Conservation (phyloP, 441 rosid species). For the Gossypium trilobum region DNA sequence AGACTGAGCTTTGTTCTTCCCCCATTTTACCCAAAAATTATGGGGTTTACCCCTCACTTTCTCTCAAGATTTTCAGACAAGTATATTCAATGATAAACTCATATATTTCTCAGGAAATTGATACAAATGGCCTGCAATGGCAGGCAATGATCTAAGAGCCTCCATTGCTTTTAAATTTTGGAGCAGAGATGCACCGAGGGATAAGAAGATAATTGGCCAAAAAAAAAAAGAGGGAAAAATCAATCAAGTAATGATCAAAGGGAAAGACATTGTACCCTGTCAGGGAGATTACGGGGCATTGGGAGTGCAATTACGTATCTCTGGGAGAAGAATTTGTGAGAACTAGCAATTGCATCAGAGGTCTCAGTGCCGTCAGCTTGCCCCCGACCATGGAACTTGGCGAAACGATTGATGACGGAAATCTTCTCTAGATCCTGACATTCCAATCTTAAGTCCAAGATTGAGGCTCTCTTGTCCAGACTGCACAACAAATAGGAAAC, state of each 20-base stretch:
- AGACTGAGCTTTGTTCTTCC: constrained; percentile 3
- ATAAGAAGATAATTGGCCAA: constrained; percentile 26
- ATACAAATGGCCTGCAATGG: constrained; percentile 28
- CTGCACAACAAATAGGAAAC: constrained; percentile 34
- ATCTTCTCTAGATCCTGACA: constrained; percentile 69
- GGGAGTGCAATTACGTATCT: constrained; percentile 61
- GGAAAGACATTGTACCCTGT: constrained; percentile 73
- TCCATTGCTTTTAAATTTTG: constrained; percentile 15
- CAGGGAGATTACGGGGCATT: constrained; percentile 67
- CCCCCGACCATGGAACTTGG: constrained; percentile 64
- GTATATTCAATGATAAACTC: constrained; percentile 25
- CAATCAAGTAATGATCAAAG: constrained; percentile 47
- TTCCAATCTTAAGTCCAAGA: constrained; percentile 58
- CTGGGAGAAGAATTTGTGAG: constrained; percentile 43
- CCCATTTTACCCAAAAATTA: constrained; percentile 18
- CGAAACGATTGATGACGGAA: constrained; percentile 82
- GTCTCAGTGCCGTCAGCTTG: constrained; percentile 36
- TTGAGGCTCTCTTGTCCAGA: constrained; percentile 51
- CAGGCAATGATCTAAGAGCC: constrained; percentile 20
- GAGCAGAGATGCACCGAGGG: constrained; percentile 25
- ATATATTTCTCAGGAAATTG: constrained; percentile 27
- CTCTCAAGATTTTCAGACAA: constrained; percentile 25
- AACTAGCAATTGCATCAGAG: constrained; percentile 29
- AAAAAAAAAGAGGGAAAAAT: constrained; percentile 19
- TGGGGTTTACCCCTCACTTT: constrained; percentile 20